phyloP scores from a whole-genome alignment of 768 basidiomycete species.

The Strobilomyces confusus region DNA sequence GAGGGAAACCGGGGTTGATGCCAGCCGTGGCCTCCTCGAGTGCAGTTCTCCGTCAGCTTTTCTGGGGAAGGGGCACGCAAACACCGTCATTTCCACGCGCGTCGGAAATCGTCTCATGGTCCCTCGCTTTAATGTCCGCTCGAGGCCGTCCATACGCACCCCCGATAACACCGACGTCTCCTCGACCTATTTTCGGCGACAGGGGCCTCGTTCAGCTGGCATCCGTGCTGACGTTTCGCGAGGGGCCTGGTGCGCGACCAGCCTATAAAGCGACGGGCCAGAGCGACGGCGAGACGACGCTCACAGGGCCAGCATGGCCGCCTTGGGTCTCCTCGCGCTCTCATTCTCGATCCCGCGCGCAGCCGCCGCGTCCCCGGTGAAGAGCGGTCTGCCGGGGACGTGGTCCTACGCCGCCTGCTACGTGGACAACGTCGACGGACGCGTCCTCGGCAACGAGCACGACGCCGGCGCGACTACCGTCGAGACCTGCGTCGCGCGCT shows the following conservation, averaged over 20 bases:
- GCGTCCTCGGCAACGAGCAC: conserved; percentile 46
- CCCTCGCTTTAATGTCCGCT: no score
- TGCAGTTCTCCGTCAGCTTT: no score
- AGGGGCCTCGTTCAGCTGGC: neutral
- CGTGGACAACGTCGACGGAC: conserved; percentile 68
- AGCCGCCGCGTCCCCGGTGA: conserved; percentile 35
- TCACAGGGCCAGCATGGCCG: neutral
- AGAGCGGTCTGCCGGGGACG: conserved; percentile 45
- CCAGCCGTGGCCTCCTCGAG: no score
- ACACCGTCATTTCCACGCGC: conserved; percentile 2
- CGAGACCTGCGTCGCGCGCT: conserved; percentile 58
- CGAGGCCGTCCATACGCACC: neutral
- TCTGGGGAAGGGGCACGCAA: neutral
- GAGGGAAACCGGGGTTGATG: no score
- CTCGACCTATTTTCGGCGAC: neutral
- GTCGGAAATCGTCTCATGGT: neutral
- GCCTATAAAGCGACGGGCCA: neutral
- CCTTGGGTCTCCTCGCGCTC: neutral
- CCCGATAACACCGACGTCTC: neutral
- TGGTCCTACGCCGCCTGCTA: conserved; percentile 67
- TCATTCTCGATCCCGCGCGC: neutral
- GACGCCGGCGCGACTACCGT: conserved; percentile 48
- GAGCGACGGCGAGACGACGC: neutral
- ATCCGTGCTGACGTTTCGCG: neutral
- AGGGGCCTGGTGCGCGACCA: neutral